Evolutionary conservation across 31 red algal genomes (phyloP).

Genomic region (Bonnemaisonia californica): DNA sequence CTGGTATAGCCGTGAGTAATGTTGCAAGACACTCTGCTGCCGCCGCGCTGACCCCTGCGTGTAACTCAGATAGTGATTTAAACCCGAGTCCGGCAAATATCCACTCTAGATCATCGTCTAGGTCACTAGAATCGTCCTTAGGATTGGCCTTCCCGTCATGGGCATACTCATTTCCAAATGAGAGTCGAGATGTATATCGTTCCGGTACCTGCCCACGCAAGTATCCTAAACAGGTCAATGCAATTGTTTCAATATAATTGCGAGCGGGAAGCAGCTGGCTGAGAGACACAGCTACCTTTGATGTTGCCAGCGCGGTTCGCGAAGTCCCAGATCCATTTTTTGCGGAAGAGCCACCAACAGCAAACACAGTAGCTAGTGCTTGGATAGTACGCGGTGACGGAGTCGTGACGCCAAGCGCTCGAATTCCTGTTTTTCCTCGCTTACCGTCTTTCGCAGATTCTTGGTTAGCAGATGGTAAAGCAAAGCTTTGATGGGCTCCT

Average conservation of each 20-base stretch:
- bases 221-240: constrained; percentile 61
- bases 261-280: constrained; percentile 45
- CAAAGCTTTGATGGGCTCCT: constrained; percentile 23
- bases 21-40: constrained; percentile 73
- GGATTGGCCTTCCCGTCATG: neutral
- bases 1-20: constrained; percentile 52
- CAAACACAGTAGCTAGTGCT: constrained; percentile 54
- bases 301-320: neutral
- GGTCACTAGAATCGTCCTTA: neutral
- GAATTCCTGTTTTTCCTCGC: constrained; percentile 50
- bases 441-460: constrained; percentile 49
- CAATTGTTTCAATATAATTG: constrained; percentile 55
- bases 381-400: constrained; percentile 56
- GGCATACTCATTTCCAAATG: neutral
- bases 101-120: constrained; percentile 62
- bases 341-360: neutral
- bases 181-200: neutral
- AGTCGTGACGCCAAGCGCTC: constrained; percentile 31
- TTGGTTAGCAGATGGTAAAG: constrained; percentile 15
- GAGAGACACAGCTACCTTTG: constrained; percentile 45
- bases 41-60: constrained; percentile 58
- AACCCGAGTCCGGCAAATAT: constrained; percentile 56
- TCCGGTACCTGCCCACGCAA: constrained; percentile 58
- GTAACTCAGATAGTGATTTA: constrained; percentile 57
- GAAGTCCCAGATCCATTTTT: neutral